Evolutionary conservation across 306 rosid species (phyloP).

Genomic region (Casuarina glauca): DNA sequence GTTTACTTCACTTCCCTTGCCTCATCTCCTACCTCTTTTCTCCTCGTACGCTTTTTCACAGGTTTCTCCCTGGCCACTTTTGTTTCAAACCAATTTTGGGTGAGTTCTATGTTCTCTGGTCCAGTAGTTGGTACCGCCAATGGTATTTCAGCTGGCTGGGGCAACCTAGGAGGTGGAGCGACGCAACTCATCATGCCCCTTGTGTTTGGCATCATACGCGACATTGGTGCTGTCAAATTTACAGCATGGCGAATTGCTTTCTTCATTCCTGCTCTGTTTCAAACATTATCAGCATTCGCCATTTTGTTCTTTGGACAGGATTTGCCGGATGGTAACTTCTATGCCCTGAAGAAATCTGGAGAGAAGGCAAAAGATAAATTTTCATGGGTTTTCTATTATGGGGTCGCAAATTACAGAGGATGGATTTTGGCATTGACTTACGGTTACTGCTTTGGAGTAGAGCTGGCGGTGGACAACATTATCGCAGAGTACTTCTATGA

Average conservation of each 20-base stretch:
- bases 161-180: slow-evolving; percentile 87
- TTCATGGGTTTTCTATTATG: slow-evolving; percentile 47
- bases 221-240: slow-evolving; percentile 58
- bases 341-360: slow-evolving; percentile 52
- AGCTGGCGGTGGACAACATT: slow-evolving; percentile 70
- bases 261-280: slow-evolving; percentile 70
- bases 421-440: slow-evolving; percentile 83
- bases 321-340: slow-evolving; percentile 74
- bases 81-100: slow-evolving; percentile 92
- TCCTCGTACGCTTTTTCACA: slow-evolving; percentile 76
- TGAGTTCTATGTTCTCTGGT: slow-evolving; percentile 89
- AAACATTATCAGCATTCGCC: slow-evolving; percentile 59
- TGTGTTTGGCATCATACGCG: slow-evolving; percentile 52
- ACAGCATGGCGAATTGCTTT: slow-evolving; percentile 87
- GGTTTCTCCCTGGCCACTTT: slow-evolving; percentile 86
- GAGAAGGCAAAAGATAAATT: slow-evolving; percentile 61
- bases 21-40: slow-evolving; percentile 51
- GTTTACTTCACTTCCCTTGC: slow-evolving; percentile 61
- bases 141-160: slow-evolving; percentile 81
- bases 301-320: slow-evolving; percentile 65
- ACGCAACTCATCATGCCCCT: slow-evolving; percentile 91
- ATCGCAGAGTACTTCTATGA: slow-evolving; percentile 84
- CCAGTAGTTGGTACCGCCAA: slow-evolving; percentile 74
- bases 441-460: slow-evolving; percentile 90
- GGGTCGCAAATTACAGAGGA: slow-evolving; percentile 68